A percentile compares a stretch with the other conserved stretches of the same genome.
Conservation (phyloP, 164 flowering plant genomes). For the Litsea cubeba region DNA sequence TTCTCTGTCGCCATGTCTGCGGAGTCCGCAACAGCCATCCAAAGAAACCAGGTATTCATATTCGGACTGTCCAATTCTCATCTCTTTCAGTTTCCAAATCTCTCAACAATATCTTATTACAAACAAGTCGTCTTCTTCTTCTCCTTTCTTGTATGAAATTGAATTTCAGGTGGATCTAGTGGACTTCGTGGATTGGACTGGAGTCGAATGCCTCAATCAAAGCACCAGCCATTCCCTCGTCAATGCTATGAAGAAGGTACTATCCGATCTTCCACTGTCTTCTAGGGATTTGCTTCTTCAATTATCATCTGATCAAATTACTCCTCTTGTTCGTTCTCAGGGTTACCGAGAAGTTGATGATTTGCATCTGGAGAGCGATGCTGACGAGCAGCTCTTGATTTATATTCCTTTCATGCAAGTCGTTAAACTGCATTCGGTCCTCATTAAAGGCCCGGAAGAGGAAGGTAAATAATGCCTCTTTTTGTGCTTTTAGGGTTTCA, state of each 20-base stretch:
- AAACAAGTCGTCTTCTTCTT: background rate
- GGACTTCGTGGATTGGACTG: slow-evolving; percentile 82
- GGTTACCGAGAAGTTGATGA: slow-evolving; percentile 92
- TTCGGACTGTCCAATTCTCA: background rate
- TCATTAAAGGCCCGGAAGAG: slow-evolving; percentile 77
- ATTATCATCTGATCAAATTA: background rate
- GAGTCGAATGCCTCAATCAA: slow-evolving; percentile 91
- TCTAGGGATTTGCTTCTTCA: background rate
- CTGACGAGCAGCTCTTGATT: slow-evolving; percentile 91
- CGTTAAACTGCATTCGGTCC: slow-evolving; percentile 66
- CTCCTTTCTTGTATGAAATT: background rate
- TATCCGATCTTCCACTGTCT: background rate
- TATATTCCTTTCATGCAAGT: slow-evolving; percentile 91
- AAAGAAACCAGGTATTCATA: slow-evolving; percentile 32
- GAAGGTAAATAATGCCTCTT: slow-evolving; percentile 41
- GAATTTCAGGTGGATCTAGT: slow-evolving; percentile 66
- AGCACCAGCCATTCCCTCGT: slow-evolving; percentile 47
- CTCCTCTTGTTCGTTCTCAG: slow-evolving; percentile 20
- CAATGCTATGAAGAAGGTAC: slow-evolving; percentile 88
- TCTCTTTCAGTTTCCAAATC: background rate
- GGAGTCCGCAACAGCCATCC: slow-evolving; percentile 43
- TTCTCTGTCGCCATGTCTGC: slow-evolving; percentile 38
- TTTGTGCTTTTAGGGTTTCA: background rate
- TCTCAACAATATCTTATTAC: no score
- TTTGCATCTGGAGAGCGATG: slow-evolving; percentile 84